Evolutionary conservation across 176 grass and related monocot species (phyloP), one percentile per base, ranked within the genome.

Genomic region (Oryza australiensis): DNA sequence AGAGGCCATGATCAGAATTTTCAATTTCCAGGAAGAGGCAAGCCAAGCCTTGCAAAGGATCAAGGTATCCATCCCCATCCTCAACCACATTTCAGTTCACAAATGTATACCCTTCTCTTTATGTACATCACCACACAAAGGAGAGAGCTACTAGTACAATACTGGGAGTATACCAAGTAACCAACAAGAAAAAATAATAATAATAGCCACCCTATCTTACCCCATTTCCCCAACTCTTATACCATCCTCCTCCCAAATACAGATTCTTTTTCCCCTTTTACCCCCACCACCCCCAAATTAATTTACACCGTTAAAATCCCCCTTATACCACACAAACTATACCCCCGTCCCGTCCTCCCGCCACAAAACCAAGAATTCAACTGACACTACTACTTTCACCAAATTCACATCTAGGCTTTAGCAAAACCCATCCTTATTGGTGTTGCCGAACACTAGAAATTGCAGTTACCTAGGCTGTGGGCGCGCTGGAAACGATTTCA

Each of bases 401-500:
- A 68, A 62, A 71, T 78, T 66, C 77, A 62, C 38, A 65, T 43
- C 34, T 32, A 45, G 77, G 70, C 60, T 66, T 77, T 4, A 59
- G 65, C 49, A 45, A 72, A 62, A 82, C 65, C 71, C 24, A 82
- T 68, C 65, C 33, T 85, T 86, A 62, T 82, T 48, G 78, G 28
- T 48, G 22, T 48, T 32, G 55, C 26, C 57, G 2, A 51, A 30
- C 33, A 23, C 57, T 29, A 7, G 62, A 49, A 27, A 55, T 24
- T 16, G 12, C 30, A 51, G 69, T 87, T 91, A 94, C 82, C 90
- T 90, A 68, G 88, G 92, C 51, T 94, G 83, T 0, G 88, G 92
- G 55, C 81, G 76, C 3, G 92, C 94, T 2, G 95, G 90, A 72
- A 97, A 97, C 7, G 95, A 97, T 38, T 89, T 92, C 4, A 78